Base-by-base conservation (phyloP, 345 rosid species). In the Ceriops zippeliana region DNA sequence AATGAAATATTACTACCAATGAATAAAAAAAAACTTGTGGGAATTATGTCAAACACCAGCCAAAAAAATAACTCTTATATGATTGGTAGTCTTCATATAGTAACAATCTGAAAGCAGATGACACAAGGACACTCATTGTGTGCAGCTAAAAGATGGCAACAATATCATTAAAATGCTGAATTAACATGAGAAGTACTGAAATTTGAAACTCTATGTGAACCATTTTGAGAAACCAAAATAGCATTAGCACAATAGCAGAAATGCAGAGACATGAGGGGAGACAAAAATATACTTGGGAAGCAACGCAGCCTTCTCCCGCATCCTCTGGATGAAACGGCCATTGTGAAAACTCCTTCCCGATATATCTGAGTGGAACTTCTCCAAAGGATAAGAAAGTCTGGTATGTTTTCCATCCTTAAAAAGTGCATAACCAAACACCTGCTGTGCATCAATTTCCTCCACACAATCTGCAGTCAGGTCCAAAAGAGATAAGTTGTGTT, bases 301-400 rank as follows among this genome's bases (percentile, higher is more conserved):
- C 17, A 70, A 53, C 5, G 66, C 59, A 69, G 78, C 74, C 60
- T 75, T 75, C 31, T 75, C 70, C 30, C 78, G 70, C 78, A 75
- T 75, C 51, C 66, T 64, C 66, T 69, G 78, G 58, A 75, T 75
- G 24, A 75, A 75, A 15, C 78, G 78, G 19, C 78, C 78, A 63
- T 75, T 69, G 57, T 75, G 78, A 42, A 75, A 75, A 66, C 78
- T 69, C 64, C 74, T 68, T 22, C 78, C 78, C n/a, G 78, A 63
- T 49, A 75, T 73, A 59, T 69, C 74, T 11, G 78, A 58, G 52
- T 75, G 70, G 54, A 75, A 75, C 61, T 65, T 70, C 49, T 75
- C 78, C 70, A 75, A 60, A 46, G 78, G 78, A 70, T 75, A 75
- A 54, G 78, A 32, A 30, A 75, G 74, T 64, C 20, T 66, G n/a